A percentile compares a stretch with the other conserved stretches of the same genome.
phyloP scores from a whole-genome alignment of 1,284 basidiomycete species.

The Austroboletus novae-zelandiae region DNA sequence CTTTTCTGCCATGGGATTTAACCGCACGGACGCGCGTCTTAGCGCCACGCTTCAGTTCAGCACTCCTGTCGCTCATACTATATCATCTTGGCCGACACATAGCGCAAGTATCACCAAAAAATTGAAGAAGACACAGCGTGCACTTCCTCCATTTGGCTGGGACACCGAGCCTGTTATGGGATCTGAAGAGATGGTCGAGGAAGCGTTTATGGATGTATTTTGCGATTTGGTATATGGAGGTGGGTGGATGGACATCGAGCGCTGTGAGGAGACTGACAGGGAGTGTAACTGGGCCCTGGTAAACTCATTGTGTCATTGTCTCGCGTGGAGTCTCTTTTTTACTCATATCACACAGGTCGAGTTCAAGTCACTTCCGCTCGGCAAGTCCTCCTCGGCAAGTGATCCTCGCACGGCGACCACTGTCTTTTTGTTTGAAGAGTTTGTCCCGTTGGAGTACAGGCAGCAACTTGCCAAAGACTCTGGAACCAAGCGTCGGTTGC shows the following conservation, averaged over 20 bases:
- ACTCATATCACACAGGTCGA: slow-evolving; percentile 63
- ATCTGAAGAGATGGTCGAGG: slow-evolving; percentile 75
- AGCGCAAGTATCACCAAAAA: slow-evolving; percentile 72
- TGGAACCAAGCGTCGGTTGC: slow-evolving; percentile 43
- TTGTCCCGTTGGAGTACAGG: slow-evolving; percentile 82
- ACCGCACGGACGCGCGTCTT: slow-evolving; percentile 70
- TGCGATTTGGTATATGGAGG: slow-evolving; percentile 81
- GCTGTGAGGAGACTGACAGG: slow-evolving; percentile 70
- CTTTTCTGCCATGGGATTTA: slow-evolving; percentile 79
- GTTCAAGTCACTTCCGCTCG: slow-evolving; percentile 69
- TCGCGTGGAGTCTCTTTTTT: slow-evolving; percentile 2
- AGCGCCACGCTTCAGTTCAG: slow-evolving; percentile 81
- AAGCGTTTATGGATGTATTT: slow-evolving; percentile 85
- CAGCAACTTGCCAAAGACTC: slow-evolving; percentile 61
- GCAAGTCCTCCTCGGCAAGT: slow-evolving; percentile 18
- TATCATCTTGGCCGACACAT: slow-evolving; percentile 70
- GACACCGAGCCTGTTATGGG: slow-evolving; percentile 78
- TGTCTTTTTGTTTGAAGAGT: slow-evolving; percentile 83
- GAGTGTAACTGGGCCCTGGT: slow-evolving; percentile 93
- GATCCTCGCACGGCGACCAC: slow-evolving; percentile 59
- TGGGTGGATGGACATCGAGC: slow-evolving; percentile 74
- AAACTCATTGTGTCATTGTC: slow-evolving; percentile 31
- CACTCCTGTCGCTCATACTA: slow-evolving; percentile 60
- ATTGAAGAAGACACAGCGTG: slow-evolving; percentile 79
- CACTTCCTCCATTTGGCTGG: slow-evolving; percentile 79